Evolutionary conservation across 495 filamentous ascomycete species (phyloP).

Genomic region (Penicillium coffeae): DNA sequence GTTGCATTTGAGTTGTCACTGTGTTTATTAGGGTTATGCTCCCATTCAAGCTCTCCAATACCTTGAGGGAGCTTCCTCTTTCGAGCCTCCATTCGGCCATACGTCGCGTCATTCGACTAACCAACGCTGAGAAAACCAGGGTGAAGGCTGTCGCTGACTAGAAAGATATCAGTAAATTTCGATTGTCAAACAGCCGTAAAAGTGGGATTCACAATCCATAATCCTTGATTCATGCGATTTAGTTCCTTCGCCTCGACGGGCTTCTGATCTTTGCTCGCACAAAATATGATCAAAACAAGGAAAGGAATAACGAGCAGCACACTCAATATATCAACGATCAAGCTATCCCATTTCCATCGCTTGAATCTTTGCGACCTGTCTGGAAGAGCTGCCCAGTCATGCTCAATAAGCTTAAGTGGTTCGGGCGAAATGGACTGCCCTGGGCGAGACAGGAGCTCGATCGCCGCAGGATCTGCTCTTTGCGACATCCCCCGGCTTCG

Average conservation of each 20-base stretch:
- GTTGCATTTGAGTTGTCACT: not conserved
- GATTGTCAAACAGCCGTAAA: not conserved
- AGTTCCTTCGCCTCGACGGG: not conserved
- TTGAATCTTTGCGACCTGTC: not conserved
- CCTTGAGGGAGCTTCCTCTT: not conserved
- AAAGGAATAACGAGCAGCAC: not conserved
- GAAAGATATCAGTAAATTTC: too few relatives aligned
- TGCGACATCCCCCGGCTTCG: too few relatives aligned
- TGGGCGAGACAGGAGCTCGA: not conserved
- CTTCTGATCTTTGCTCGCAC: not conserved
- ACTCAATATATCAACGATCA: not conserved
- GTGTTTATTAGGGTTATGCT: not conserved
- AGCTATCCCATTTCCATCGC: not conserved
- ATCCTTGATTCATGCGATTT: constrained; percentile 1
- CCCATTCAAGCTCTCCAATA: not conserved
- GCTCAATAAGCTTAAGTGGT: not conserved
- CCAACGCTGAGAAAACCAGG: not conserved
- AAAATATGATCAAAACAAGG: not conserved
- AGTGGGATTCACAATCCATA: not conserved
- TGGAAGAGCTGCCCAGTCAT: not conserved
- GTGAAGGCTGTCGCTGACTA: constrained; percentile 1
- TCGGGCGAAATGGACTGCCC: not conserved
- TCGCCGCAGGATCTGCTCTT: too few relatives aligned
- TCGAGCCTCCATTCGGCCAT: constrained; percentile 2
- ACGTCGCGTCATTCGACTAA: not conserved